phyloP scores from a whole-genome alignment of 2,329 filamentous ascomycete species.

The Aspergillus ochraceus region DNA sequence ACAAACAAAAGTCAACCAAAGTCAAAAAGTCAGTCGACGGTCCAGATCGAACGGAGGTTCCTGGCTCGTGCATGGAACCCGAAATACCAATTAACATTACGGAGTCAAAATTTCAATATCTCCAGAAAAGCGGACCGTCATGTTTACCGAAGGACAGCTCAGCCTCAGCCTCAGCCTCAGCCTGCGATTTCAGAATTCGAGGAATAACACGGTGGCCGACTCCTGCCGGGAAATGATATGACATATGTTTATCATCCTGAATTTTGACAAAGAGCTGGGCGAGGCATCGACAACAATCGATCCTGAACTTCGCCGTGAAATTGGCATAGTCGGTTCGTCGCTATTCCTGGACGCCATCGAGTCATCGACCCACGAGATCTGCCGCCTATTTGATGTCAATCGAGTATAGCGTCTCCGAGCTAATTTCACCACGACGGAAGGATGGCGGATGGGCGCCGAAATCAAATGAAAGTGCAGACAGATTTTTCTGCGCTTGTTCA shows the following conservation, averaged over 20 bases:
- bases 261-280: too few species aligned
- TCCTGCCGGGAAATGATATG: too few species aligned
- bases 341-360: not conserved
- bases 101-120: too few species aligned
- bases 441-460: not conserved
- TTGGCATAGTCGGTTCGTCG: not conserved
- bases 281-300: not conserved
- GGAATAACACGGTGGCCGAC: too few species aligned
- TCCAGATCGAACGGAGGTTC: not conserved
- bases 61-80: not conserved
- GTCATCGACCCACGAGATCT: not conserved
- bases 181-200: too few species aligned
- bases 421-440: not conserved
- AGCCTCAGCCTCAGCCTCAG: too few species aligned
- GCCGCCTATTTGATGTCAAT: not conserved
- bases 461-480: not conserved
- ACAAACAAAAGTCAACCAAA: not conserved
- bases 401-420: not conserved
- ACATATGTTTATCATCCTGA: not conserved
- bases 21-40: not conserved
- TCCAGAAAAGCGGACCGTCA: not conserved
- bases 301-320: not conserved
- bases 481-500: not conserved
- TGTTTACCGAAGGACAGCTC: not conserved
- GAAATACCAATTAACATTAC: not conserved